phyloP scores from a whole-genome alignment of 1,284 basidiomycete species.

The Porphyrellus sp. region DNA sequence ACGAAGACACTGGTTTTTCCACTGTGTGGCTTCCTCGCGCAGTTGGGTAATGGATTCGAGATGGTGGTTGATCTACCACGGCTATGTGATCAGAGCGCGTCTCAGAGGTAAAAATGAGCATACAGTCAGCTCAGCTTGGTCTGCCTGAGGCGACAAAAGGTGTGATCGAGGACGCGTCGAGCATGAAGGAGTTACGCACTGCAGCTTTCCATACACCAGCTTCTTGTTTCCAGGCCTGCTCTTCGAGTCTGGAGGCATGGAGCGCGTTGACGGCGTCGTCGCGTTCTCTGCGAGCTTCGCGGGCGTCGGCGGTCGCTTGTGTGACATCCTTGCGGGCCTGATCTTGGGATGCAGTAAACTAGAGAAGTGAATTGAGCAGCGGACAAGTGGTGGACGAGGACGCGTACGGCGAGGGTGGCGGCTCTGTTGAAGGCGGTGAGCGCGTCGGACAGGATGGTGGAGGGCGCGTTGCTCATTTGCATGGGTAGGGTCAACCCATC shows the following conservation, averaged over 20 bases:
- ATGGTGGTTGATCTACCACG: slow-evolving; percentile 51
- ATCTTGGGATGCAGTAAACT: slow-evolving; percentile 48
- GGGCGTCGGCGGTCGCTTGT: slow-evolving; percentile 43
- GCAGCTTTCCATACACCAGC: slow-evolving; percentile 47
- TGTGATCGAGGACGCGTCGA: slow-evolving; percentile 8
- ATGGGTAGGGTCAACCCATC: slow-evolving; percentile 17
- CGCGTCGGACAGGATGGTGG: slow-evolving; percentile 33
- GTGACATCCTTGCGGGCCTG: slow-evolving; percentile 46
- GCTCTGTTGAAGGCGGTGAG: slow-evolving; percentile 35
- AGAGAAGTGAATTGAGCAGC: background rate
- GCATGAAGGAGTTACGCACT: slow-evolving; percentile 40
- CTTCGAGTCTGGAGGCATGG: slow-evolving; percentile 44
- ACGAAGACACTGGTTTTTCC: slow-evolving; percentile 65
- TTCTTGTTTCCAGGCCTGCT: slow-evolving; percentile 50
- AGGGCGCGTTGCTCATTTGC: slow-evolving; percentile 33
- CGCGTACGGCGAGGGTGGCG: slow-evolving; percentile 34
- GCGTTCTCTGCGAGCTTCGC: slow-evolving; percentile 49
- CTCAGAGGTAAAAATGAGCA: slow-evolving; percentile 12
- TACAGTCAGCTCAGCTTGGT: slow-evolving; percentile 58
- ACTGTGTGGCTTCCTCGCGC: slow-evolving; percentile 59
- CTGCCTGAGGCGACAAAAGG: slow-evolving; percentile 38
- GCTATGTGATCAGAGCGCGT: slow-evolving; percentile 1
- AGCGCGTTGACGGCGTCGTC: slow-evolving; percentile 52
- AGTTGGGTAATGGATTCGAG: slow-evolving; percentile 58
- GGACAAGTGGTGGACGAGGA: background rate